Conservation (phyloP, 163 green algal species). For the Chlorella variabilis region DNA sequence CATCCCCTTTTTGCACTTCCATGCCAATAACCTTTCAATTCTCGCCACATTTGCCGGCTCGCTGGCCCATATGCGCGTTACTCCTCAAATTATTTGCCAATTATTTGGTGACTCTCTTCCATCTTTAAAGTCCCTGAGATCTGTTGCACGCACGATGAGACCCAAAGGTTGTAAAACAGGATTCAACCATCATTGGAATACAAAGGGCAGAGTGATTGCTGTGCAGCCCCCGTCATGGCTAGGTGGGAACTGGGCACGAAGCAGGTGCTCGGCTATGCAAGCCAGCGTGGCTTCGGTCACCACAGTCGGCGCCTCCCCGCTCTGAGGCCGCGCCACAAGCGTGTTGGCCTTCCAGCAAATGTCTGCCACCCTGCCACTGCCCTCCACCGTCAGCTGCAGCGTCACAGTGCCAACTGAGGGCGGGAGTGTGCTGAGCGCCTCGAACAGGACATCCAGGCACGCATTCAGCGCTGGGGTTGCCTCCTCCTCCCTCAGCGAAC, state of each 20-base stretch:
- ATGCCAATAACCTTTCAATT: no score
- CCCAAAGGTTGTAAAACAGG: no score
- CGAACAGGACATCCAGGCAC: constrained; percentile 48
- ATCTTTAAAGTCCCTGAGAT: no score
- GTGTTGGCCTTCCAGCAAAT: constrained; percentile 55
- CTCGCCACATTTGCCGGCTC: no score
- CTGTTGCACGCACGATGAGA: no score
- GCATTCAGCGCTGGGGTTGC: constrained; percentile 45
- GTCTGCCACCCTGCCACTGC: constrained; percentile 39
- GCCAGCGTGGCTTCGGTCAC: constrained; percentile 5
- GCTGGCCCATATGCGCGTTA: no score
- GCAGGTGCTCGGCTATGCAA: constrained; percentile 36
- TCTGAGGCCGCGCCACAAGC: constrained; percentile 38
- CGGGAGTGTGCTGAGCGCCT: constrained; percentile 38
- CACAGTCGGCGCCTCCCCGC: constrained; percentile 3
- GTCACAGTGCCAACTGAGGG: constrained; percentile 47
- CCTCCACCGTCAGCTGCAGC: constrained; percentile 48
- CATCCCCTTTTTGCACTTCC: no score
- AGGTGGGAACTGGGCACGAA: constrained; percentile 8
- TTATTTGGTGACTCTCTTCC: no score
- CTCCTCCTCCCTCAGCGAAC: constrained; percentile 47
- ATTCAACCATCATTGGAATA: no score
- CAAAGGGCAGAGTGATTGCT: constrained; percentile 35
- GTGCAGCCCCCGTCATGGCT: not conserved
- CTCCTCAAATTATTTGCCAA: no score